These are phyloP conservation scores for Sugiyamaella mastotermitis DNA, from an alignment of 805 yeast species.

Conservation along the genomic window DNA sequence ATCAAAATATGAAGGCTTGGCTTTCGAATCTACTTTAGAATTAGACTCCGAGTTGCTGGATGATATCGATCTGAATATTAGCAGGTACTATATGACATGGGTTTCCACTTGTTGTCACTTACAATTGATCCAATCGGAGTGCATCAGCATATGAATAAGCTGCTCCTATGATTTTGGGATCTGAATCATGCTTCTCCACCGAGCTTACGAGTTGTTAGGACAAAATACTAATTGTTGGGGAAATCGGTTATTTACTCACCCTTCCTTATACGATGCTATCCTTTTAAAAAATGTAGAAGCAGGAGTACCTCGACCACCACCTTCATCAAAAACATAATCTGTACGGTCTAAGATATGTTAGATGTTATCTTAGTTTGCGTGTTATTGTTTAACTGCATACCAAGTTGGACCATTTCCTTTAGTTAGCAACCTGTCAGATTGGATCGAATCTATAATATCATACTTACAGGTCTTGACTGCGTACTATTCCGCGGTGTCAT, in stretches of 20 bases:
- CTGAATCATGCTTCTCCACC: constrained; percentile 21
- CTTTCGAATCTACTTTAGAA: constrained; percentile 11
- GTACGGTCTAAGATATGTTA: constrained; percentile 23
- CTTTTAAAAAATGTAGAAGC: constrained; percentile 45
- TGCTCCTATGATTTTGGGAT: constrained; percentile 46
- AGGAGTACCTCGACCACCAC: constrained; percentile 62
- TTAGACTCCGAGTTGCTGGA: no score
- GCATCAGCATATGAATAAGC: constrained; percentile 49
- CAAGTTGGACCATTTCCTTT: constrained; percentile 39
- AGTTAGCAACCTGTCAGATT: no score
- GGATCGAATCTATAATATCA: background rate
- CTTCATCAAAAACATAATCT: constrained; percentile 62
- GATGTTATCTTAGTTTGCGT: background rate
- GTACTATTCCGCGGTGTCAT: constrained; percentile 1
- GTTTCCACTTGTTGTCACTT: constrained; percentile 6
- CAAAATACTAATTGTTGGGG: background rate
- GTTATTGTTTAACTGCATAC: no score
- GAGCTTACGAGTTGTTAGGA: constrained; percentile 1
- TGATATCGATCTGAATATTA: no score
- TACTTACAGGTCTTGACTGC: constrained; percentile 2
- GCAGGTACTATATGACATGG: constrained; percentile 8
- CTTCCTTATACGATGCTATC: constrained; percentile 23
- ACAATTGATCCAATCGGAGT: constrained; percentile 16
- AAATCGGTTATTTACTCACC: constrained; percentile 6
- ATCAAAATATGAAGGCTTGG: constrained; percentile 46